These are phyloP conservation scores for Taxillus chinensis DNA, from an alignment of 164 flowering plant species.

Conservation along the genomic window DNA sequence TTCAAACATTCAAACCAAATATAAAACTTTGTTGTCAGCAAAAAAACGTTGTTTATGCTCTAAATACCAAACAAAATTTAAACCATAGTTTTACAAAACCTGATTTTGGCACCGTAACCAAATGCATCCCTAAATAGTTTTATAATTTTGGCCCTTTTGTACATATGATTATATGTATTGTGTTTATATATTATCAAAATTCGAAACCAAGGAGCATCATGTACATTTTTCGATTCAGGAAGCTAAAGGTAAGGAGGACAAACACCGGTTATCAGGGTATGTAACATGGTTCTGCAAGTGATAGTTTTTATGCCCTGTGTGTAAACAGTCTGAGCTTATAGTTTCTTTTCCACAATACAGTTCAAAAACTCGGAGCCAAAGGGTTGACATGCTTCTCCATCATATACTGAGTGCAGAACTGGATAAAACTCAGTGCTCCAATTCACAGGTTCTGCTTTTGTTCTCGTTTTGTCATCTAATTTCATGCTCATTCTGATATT, in stretches of 20 bases:
- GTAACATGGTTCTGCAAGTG: conserved; percentile 1
- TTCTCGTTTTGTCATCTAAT: neutral
- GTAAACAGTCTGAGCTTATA: neutral
- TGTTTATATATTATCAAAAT: too few species aligned
- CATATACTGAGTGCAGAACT: conserved; percentile 83
- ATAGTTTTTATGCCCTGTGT: neutral
- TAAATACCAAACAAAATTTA: too few species aligned
- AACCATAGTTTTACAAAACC: too few species aligned
- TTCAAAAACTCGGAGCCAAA: conserved; percentile 60
- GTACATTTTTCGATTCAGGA: conserved; percentile 26
- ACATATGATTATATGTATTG: too few species aligned
- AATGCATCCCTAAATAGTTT: too few species aligned
- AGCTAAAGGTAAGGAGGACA: conserved; percentile 15
- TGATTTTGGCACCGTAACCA: too few species aligned
- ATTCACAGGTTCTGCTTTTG: conserved; percentile 8
- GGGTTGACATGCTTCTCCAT: conserved; percentile 81
- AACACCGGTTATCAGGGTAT: conserved; percentile 41
- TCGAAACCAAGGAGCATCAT: neutral
- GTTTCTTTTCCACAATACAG: conserved; percentile 26
- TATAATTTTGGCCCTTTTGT: too few species aligned
- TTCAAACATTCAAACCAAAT: too few species aligned
- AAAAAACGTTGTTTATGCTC: too few species aligned
- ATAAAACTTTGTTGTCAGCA: too few species aligned
- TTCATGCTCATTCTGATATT: neutral
- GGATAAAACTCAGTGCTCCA: conserved; percentile 15